Conservation (phyloP, 176 grass and related monocot genomes). For the Guadua angustifolia region DNA sequence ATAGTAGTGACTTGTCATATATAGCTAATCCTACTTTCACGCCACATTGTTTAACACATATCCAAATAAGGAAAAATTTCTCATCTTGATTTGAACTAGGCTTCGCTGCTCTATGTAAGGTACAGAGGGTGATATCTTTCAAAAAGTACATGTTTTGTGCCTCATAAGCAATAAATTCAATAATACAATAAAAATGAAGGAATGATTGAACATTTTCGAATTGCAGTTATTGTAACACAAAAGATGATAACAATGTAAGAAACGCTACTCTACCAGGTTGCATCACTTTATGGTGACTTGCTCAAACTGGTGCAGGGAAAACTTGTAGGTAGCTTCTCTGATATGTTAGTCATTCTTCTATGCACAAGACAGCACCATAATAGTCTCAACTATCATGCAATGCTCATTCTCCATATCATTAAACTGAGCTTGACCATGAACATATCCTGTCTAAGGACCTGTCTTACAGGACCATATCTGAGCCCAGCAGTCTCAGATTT, state of each 20-base stretch:
- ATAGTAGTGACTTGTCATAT: neutral
- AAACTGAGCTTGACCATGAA: conserved; percentile 27
- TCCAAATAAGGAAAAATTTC: neutral
- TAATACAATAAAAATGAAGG: neutral
- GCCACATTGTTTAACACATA: neutral
- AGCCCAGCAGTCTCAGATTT: conserved; percentile 19
- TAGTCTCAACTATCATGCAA: conserved; percentile 6
- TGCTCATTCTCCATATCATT: conserved; percentile 26
- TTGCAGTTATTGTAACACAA: neutral
- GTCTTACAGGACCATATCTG: conserved; percentile 35
- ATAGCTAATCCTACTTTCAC: conserved; percentile 11
- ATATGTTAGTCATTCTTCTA: conserved; percentile 25
- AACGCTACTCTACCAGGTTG: neutral
- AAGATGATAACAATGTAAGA: conserved; percentile 6
- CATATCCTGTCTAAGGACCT: conserved; percentile 5
- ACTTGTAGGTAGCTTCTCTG: conserved; percentile 2
- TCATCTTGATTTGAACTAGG: conserved; percentile 16
- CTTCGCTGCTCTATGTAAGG: conserved; percentile 18
- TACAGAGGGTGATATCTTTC: neutral
- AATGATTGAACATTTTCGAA: neutral
- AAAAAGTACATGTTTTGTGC: conserved; percentile 12
- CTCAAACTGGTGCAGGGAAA: conserved; percentile 28
- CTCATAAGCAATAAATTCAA: conserved; percentile 23
- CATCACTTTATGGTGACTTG: conserved; percentile 15
- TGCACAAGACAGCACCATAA: conserved; percentile 3